These are phyloP conservation scores for Boletus insuetus DNA, from an alignment of 768 basidiomycete genomes.

Conservation along the genomic window DNA sequence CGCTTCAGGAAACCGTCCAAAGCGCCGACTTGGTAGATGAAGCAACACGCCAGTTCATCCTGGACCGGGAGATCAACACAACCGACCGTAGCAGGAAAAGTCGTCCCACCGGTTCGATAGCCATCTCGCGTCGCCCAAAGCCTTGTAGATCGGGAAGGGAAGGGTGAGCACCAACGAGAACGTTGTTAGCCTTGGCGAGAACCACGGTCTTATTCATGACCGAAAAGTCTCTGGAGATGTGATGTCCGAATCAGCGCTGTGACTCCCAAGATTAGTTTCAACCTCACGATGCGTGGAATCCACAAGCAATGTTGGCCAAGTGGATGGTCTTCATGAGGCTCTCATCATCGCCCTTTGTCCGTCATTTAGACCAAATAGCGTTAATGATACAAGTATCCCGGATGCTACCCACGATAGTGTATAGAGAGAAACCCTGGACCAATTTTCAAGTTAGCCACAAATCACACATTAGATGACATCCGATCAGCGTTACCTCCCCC, in stretches of 20 bases:
- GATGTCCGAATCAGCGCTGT: neutral
- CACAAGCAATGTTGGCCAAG: conserved; percentile 63
- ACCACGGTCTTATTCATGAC: conserved; percentile 63
- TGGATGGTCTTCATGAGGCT: conserved; percentile 55
- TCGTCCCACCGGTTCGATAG: conserved; percentile 49
- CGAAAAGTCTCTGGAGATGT: conserved; percentile 49
- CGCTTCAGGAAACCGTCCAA: conserved; percentile 55
- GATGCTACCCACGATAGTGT: conserved; percentile 37
- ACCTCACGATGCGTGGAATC: conserved; percentile 61
- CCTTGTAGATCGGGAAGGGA: conserved; percentile 60
- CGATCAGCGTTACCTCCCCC: conserved; percentile 44
- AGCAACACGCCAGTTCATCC: conserved; percentile 55
- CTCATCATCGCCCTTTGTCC: conserved; percentile 47
- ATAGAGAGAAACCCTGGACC: conserved; percentile 50
- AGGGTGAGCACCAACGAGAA: conserved; percentile 66
- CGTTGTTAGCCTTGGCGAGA: conserved; percentile 53
- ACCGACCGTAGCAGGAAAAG: neutral
- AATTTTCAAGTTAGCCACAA: conserved; percentile 1
- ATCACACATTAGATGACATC: neutral
- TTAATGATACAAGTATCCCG: neutral
- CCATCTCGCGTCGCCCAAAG: conserved; percentile 66
- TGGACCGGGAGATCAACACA: conserved; percentile 13
- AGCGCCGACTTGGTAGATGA: conserved; percentile 69
- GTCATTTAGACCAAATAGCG: neutral
- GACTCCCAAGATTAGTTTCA: neutral